Base-by-base conservation (phyloP, 2,329 filamentous ascomycete species). In the Aspergillus nomiae region DNA sequence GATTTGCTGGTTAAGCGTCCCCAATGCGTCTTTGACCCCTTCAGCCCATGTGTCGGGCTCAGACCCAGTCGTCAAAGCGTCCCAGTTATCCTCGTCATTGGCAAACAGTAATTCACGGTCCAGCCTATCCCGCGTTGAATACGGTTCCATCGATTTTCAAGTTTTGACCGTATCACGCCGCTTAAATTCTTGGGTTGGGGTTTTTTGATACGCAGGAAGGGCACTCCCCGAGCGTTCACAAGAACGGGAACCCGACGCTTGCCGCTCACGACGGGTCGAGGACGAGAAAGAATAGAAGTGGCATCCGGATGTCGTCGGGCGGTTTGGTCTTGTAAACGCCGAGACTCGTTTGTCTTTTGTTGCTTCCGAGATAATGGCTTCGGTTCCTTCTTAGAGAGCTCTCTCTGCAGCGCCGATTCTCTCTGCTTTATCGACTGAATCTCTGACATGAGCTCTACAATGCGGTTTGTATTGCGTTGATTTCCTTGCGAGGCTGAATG, bases 201-300 rank as follows among this genome's bases (percentile, higher is more conserved):
- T 55, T 82, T 82, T 57, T 80, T 79, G 57, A 81, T 79, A 56
- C 79, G 77, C 54, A 82, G 67, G 50, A 81, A 76, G 2, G 80
- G 79, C 12, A 82, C 61, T 16, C 78, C 78, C 9, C 78, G 74
- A 14, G 79, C 79, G 66, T 74, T 77, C 45, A 81, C 78, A 14
- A 81, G 70, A 8, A 75, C 70, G 28, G 80, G 80, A 9, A 82
- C 69, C 56, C 70, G 74, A 21, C 80, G 76, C 55, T 70, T 73
- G n/a, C 78, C 78, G 56, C 66, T 72, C 8, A 80, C 70, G 10
- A 71, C 59, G 10, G 69, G 66, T 34, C 65, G 68, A 45, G 78
- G 78, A 21, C 78, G 77, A n/a, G 68, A 69, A 24, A 80, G 63
- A 7, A 80, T 74, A 8, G 78, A 66, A 12, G 64, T 61, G 1